Evolutionary conservation across 805 yeast species (phyloP), one percentile per base, ranked within the genome.

Genomic region (Metschnikowia lachancei): DNA sequence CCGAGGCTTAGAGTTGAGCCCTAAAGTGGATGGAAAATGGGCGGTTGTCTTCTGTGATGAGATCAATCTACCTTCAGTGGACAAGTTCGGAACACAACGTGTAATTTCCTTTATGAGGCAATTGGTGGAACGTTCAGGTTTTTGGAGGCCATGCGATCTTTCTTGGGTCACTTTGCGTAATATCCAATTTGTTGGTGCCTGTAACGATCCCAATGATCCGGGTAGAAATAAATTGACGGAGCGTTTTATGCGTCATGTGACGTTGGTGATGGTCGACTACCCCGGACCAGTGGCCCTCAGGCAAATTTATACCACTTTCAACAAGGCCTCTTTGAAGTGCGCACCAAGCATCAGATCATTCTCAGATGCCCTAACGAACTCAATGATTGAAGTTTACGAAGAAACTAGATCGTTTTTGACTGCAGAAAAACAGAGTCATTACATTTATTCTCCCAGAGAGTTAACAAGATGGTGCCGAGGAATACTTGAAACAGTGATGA

Each of bases 41-140:
- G 74, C 87, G 3, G 92, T 90, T 2, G 72, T 91, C 0, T 92
- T 92, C 59, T 89, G 96, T 58, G 98, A 92, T 65, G 98, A 92
- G 60, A 80, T 92, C 47, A 92, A 92, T 57, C 70, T 92, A 29
- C 97, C 97, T 0, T 76, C 76, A 1, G 59, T 67, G 2, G 97
- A 91, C 60, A 63, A 66, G 3, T 88, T 76, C 62, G 95, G 88
- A 0, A 78, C 92, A 0, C 96, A 89, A 55, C 67, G 74, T 0
- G 86, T 83, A 0, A 80, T 88, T 10, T 74, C 85, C 1, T 77
- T 91, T 34, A 58, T 92, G 48, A 77, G 97, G 37, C 92, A 87
- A 55, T 58, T 92, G 58, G 67, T 87, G 6, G 92, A 85, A 53
- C 76, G 76, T 17, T 62, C 69, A 0, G 97, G 97, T 0, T 92